Conservation (phyloP, 192 early-diverging fungal genomes). For the Glomus cerebriforme region DNA sequence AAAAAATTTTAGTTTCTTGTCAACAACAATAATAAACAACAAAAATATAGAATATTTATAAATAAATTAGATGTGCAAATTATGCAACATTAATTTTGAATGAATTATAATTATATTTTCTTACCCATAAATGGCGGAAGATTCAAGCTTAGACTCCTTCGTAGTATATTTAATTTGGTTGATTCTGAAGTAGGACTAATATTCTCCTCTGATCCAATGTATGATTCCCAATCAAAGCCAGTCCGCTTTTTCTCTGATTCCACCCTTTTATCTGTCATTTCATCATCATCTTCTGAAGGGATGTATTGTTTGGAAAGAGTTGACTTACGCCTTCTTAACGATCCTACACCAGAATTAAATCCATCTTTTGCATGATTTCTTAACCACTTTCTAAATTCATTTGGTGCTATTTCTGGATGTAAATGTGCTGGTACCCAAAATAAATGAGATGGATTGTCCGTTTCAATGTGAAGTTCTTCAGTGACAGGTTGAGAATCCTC, state of each 20-base stretch:
- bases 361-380: constrained; percentile 41
- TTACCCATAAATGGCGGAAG: constrained; percentile 30
- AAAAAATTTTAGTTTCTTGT: not conserved
- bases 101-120: not conserved
- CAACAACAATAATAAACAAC: not conserved
- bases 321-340: constrained; percentile 43
- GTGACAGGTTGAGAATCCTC: not conserved
- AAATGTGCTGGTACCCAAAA: constrained; percentile 53
- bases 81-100: not conserved
- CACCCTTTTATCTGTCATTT: not conserved
- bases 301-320: constrained; percentile 46
- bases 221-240: constrained; percentile 24
- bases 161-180: constrained; percentile 20
- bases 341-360: constrained; percentile 28
- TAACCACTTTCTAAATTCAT: constrained; percentile 49
- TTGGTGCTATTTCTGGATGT: constrained; percentile 50
- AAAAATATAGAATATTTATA: too few species aligned
- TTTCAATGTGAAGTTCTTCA: constrained; percentile 44
- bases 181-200: constrained; percentile 15
- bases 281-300: constrained; percentile 35
- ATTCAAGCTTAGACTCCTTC: constrained; percentile 28
- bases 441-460: constrained; percentile 44
- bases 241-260: not conserved
- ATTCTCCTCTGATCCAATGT: constrained; percentile 1
- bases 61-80: too few species aligned